A percentile compares a stretch with the other conserved stretches of the same genome.
Evolutionary conservation across 1,139 yeast species (phyloP).

Genomic region (Saccharomyces hybrid): DNA sequence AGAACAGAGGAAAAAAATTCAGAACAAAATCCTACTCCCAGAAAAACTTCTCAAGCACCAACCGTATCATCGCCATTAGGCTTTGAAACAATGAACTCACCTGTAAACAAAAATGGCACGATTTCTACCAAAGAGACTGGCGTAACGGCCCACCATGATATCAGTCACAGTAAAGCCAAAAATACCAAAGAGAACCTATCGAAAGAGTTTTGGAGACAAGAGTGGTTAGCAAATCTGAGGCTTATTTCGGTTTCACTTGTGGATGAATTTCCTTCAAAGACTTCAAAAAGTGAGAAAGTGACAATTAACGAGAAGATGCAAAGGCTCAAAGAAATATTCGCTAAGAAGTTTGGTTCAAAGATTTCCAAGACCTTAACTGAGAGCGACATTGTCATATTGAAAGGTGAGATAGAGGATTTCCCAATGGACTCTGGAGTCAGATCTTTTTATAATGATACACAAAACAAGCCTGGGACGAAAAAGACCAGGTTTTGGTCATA

Average conservation of each 20-base stretch:
- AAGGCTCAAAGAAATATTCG: constrained; percentile 3
- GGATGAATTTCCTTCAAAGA: constrained; percentile 1
- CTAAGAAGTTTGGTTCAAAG: neutral
- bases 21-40: neutral
- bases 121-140: neutral
- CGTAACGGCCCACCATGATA: neutral
- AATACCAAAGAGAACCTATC: neutral
- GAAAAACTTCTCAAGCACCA: neutral
- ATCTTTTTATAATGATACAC: neutral
- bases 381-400: constrained; percentile 6
- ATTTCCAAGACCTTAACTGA: neutral
- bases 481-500: constrained; percentile 17
- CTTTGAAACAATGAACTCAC: neutral
- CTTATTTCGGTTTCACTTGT: constrained; percentile 1
- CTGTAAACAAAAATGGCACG: neutral
- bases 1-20: neutral
- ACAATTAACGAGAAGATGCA: neutral
- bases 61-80: neutral
- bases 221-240: constrained; percentile 3
- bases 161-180: neutral
- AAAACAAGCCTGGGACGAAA: constrained; percentile 1
- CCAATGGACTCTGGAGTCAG: neutral
- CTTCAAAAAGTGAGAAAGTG: neutral
- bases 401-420: constrained; percentile 4
- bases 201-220: constrained; percentile 2